Evolutionary conservation across 2,329 filamentous ascomycete genomes (phyloP), one percentile per base, ranked within the genome.

Genomic region (Penicillium sp.): DNA sequence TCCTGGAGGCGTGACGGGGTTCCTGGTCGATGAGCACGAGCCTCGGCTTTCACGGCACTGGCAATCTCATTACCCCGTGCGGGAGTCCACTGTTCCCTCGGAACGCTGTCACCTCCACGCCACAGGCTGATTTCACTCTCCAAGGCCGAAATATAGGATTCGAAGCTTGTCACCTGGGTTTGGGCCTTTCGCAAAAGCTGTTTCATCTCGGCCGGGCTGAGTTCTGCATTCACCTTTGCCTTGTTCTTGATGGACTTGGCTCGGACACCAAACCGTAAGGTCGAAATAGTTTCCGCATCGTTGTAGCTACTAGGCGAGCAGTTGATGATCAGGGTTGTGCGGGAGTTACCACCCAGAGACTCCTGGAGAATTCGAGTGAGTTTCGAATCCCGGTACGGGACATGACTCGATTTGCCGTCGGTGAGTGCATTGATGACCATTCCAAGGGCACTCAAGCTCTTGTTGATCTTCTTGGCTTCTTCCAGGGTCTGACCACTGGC

Each of bases 181-280:
- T 95, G 91, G 12, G 90, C 89, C 73, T 95, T 95, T 74, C 89
- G 91, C 68, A 98, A 83, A 65, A 96, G 80, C 43, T 84, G 80
- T 75, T 97, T 98, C 77, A 98, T 83, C 72, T 98, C 93, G 10
- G 90, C 84, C 40, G 93, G 93, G 65, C 92, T 97, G 63, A 98
- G 82, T 72, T 98, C 93, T 40, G 92, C 91, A 68, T 98, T 98
- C 81, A 98, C 87, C 86, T 97, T 98, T 72, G 93, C 93, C 80
- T 97, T 97, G 78, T 97, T 97, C 86, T 97, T 96, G 78, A 98
- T 98, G 0, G 89, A 88, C 78, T 98, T 98, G 50, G 93, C 93
- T 68, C 93, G 81, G 73, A 93, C 95, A 77, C 93, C 93, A 67
- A 97, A 98, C 40, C 91, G 83, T 53, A 98, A 75, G 0, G 93